Evolutionary conservation across 2,329 filamentous ascomycete species (phyloP).

Genomic region (Pseudocercospora macadamiae): DNA sequence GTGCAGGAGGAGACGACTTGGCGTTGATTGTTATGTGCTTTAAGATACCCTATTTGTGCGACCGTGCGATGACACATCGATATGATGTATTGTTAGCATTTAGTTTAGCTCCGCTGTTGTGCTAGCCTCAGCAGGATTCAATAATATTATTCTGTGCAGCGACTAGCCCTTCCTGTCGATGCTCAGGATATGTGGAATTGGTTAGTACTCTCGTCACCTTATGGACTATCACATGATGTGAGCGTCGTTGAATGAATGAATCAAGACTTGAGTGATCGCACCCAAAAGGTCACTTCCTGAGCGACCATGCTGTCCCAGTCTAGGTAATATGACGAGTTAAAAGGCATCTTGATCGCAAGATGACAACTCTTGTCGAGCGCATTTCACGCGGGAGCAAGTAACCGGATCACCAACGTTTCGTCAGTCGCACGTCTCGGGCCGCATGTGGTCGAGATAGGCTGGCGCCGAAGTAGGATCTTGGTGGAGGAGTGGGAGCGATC

Average conservation of each 20-base stretch:
- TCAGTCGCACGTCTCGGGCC: neutral
- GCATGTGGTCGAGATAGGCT: conserved; percentile 2
- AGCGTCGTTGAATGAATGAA: too few species aligned
- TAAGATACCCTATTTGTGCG: conserved; percentile 2
- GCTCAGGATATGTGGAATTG: too few species aligned
- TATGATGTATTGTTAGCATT: neutral
- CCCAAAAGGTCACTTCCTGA: too few species aligned
- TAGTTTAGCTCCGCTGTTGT: neutral
- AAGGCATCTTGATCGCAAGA: neutral
- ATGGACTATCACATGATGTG: too few species aligned
- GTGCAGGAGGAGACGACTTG: neutral
- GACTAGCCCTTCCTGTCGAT: too few species aligned
- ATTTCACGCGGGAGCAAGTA: neutral
- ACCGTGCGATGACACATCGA: neutral
- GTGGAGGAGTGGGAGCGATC: neutral
- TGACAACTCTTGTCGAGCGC: neutral
- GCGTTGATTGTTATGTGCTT: neutral
- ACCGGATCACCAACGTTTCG: neutral
- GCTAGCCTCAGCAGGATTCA: neutral
- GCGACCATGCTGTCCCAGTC: too few species aligned
- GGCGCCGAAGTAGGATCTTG: neutral
- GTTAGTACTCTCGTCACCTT: too few species aligned
- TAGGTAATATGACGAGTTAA: too few species aligned
- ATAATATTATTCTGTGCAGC: neutral
- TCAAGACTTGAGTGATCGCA: too few species aligned